phyloP scores from a whole-genome alignment of 2,329 filamentous ascomycete genomes.

The Tolypocladium amazonense region DNA sequence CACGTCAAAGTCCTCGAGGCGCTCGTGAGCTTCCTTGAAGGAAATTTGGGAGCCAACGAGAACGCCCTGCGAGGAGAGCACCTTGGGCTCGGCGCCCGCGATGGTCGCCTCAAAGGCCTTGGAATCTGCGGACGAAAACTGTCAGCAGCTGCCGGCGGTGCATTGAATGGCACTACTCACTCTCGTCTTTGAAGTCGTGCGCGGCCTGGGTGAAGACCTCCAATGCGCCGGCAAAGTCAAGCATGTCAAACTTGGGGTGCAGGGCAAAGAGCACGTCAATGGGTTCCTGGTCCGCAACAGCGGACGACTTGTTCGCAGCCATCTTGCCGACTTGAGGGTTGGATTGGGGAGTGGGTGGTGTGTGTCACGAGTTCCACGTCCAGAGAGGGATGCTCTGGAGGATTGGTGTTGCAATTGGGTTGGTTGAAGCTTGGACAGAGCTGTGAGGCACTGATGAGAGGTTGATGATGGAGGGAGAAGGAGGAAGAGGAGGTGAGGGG shows the following conservation, averaged over 20 bases:
- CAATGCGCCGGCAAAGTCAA: conserved; percentile 46
- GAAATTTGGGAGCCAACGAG: conserved; percentile 64
- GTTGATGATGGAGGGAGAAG: conserved; percentile 9
- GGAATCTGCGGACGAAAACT: conserved; percentile 26
- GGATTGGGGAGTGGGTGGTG: conserved; percentile 6
- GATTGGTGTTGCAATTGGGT: background rate
- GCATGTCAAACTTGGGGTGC: conserved; percentile 47
- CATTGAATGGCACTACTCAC: conserved; percentile 19
- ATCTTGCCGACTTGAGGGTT: conserved; percentile 29
- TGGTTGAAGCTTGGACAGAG: conserved; percentile 8
- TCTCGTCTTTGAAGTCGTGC: conserved; percentile 41
- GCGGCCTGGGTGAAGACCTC: conserved; percentile 40
- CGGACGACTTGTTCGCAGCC: conserved; percentile 46
- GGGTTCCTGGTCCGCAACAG: conserved; percentile 45
- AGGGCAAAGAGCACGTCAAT: conserved; percentile 51
- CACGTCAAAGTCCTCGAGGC: conserved; percentile 67
- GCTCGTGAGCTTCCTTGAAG: conserved; percentile 67
- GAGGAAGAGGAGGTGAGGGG: conserved; percentile 1
- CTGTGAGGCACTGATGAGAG: conserved; percentile 10
- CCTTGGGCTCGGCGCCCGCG: conserved; percentile 40
- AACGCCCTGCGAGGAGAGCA: conserved; percentile 52
- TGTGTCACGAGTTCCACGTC: background rate
- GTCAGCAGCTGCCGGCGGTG: conserved; percentile 1
- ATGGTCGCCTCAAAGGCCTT: conserved; percentile 50
- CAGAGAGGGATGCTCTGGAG: background rate